Evolutionary conservation across 2,329 filamentous ascomycete species (phyloP).

Genomic region (Rhinocladiella mackenziei): DNA sequence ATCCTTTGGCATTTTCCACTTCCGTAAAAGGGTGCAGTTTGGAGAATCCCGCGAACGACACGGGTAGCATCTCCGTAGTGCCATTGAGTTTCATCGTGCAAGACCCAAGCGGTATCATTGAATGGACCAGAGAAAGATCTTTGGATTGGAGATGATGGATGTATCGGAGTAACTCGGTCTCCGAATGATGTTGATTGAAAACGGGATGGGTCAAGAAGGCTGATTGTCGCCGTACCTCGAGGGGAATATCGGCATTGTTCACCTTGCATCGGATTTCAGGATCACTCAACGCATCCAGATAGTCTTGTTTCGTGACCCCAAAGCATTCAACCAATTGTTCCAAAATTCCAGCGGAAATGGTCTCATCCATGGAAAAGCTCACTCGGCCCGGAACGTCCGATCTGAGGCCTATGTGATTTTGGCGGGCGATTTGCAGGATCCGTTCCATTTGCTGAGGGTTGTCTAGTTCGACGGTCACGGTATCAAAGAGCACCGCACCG

Average conservation of each 20-base stretch:
- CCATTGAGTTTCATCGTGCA: conserved; percentile 99
- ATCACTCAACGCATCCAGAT: conserved; percentile 11
- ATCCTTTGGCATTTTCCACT: conserved; percentile 60
- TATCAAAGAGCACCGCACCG: conserved; percentile 69
- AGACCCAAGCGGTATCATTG: conserved; percentile 94
- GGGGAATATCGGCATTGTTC: conserved; percentile 35
- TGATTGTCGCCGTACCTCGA: conserved; percentile 63
- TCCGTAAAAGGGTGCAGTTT: conserved; percentile 79
- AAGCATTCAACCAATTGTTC: conserved; percentile 35
- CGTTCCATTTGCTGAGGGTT: conserved; percentile 46
- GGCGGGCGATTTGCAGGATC: conserved; percentile 49
- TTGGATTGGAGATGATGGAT: conserved; percentile 91
- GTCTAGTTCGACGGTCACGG: conserved; percentile 60
- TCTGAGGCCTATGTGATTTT: conserved; percentile 49
- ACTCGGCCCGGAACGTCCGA: conserved; percentile 52
- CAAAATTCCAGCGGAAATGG: conserved; percentile 34
- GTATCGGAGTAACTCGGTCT: conserved; percentile 90
- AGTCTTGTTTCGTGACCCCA: conserved; percentile 29
- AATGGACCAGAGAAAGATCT: conserved; percentile 88
- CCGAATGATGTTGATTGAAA: conserved; percentile 92
- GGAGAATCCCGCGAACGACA: conserved; percentile 71
- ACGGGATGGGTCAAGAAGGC: conserved; percentile 81
- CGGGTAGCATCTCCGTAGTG: conserved; percentile 85
- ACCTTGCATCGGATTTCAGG: conserved; percentile 39
- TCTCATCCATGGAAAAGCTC: conserved; percentile 76